A percentile compares a stretch with the other conserved stretches of the same genome.
These are phyloP conservation scores for Prototheca stagnorum DNA, from an alignment of 163 green algal genomes.

Conservation along the genomic window DNA sequence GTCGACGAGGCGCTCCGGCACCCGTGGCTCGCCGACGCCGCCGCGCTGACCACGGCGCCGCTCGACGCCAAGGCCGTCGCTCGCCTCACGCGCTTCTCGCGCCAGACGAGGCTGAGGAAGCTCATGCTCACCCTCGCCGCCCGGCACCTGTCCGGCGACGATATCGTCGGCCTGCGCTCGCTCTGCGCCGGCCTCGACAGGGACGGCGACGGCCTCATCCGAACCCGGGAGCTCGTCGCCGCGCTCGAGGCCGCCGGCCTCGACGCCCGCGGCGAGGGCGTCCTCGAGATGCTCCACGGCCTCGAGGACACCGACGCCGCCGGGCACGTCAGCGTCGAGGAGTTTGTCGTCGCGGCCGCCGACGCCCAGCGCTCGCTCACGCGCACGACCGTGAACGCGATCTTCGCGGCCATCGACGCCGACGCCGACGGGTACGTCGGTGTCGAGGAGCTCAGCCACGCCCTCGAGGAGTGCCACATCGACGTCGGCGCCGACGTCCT, in stretches of 20 bases:
- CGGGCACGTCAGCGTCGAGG: slow-evolving; percentile 11
- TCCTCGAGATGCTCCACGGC: slow-evolving; percentile 1
- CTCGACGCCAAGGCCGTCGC: slow-evolving; percentile 16
- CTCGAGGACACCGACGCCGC: slow-evolving; percentile 19
- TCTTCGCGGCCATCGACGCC: slow-evolving; percentile 17
- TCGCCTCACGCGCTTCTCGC: slow-evolving; percentile 33
- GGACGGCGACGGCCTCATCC: slow-evolving; percentile 20
- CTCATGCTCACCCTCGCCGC: slow-evolving; percentile 20
- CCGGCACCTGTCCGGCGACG: slow-evolving; percentile 9
- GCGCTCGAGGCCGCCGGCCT: slow-evolving; percentile 42
- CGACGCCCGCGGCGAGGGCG: slow-evolving; percentile 57
- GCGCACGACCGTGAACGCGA: slow-evolving; percentile 10
- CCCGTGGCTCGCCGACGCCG: slow-evolving; percentile 13
- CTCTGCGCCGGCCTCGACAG: slow-evolving; percentile 11
- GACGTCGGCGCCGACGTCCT: slow-evolving; percentile 5
- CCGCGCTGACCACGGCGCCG: neutral
- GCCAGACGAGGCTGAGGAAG: slow-evolving; percentile 7
- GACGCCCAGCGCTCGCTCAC: slow-evolving; percentile 16
- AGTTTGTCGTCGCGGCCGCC: slow-evolving; percentile 21
- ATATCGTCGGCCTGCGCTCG: slow-evolving; percentile 15
- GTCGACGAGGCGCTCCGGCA: slow-evolving; percentile 9
- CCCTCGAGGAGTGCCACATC: slow-evolving; percentile 17
- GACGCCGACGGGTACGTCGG: slow-evolving; percentile 15
- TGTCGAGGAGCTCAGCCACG: slow-evolving; percentile 13
- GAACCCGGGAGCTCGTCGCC: slow-evolving; percentile 6